Evolutionary conservation across 163 green algal species (phyloP).

Genomic region (Volvox carteri): DNA sequence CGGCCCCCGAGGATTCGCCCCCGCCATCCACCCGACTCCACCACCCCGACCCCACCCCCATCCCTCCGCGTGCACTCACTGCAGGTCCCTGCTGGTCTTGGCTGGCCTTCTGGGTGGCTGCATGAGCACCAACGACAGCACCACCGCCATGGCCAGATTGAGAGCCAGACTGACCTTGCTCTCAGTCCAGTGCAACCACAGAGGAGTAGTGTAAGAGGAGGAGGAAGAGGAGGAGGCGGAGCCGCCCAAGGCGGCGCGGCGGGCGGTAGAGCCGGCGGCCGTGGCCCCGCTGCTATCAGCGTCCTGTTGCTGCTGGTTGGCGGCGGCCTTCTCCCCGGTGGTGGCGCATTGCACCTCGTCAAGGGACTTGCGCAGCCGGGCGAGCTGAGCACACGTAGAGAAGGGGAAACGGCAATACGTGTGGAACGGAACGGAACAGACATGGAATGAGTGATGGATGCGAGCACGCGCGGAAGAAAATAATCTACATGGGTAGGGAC

Average conservation of each 20-base stretch:
- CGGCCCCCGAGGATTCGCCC: too few species aligned
- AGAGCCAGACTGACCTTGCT: slow-evolving; percentile 47
- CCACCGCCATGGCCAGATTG: slow-evolving; percentile 33
- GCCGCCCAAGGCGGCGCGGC: slow-evolving; percentile 10
- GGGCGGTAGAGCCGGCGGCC: not conserved
- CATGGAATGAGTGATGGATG: too few species aligned
- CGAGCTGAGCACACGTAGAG: too few species aligned
- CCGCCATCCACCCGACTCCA: too few species aligned
- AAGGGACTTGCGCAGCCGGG: not conserved
- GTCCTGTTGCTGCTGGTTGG: not conserved
- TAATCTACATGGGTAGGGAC: too few species aligned
- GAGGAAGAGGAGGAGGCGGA: not conserved
- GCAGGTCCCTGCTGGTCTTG: slow-evolving; percentile 49
- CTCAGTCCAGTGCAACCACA: slow-evolving; percentile 45
- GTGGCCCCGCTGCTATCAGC: not conserved
- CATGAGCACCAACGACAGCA: slow-evolving; percentile 44
- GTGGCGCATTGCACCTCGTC: slow-evolving; percentile 48
- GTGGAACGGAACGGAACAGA: too few species aligned
- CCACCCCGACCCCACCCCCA: too few species aligned
- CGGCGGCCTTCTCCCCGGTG: not conserved
- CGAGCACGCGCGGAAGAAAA: too few species aligned
- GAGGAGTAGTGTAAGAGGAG: too few species aligned
- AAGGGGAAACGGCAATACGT: too few species aligned
- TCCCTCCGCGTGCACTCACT: too few species aligned
- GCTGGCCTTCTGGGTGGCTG: not conserved